Percentiles rank a stretch among this genome's conserved stretches.
phyloP scores from a whole-genome alignment of 805 yeast genomes.

The Ogataea sp. region DNA sequence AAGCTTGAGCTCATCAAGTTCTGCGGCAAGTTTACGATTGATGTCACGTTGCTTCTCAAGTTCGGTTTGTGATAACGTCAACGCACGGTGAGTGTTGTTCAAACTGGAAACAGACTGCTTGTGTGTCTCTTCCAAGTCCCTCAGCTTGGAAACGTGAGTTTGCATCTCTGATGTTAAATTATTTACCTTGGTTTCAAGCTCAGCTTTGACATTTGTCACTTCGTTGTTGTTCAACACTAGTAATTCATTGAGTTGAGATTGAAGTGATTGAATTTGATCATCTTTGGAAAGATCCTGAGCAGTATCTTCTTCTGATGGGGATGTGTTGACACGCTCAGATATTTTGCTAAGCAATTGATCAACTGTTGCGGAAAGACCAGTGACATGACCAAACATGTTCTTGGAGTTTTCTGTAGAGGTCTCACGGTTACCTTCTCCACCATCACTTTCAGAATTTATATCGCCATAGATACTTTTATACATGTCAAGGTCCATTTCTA shows the following conservation, averaged over 20 bases:
- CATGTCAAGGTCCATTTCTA: constrained; percentile 36
- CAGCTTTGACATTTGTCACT: constrained; percentile 13
- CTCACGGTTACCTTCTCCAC: constrained; percentile 22
- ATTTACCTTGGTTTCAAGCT: constrained; percentile 21
- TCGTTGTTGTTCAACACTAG: constrained; percentile 35
- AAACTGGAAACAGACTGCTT: constrained; percentile 65
- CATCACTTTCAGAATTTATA: too few relatives aligned
- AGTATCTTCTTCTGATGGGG: too few relatives aligned
- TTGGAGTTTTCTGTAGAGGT: background rate
- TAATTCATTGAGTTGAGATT: constrained; percentile 49
- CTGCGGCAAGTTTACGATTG: constrained; percentile 48
- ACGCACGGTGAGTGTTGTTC: constrained; percentile 66
- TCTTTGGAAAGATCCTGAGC: too few relatives aligned
- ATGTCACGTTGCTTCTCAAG: constrained; percentile 48
- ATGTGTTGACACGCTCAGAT: too few relatives aligned
- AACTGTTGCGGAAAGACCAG: constrained; percentile 8
- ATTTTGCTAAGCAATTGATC: constrained; percentile 11
- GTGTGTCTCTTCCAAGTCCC: constrained; percentile 54
- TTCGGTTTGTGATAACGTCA: constrained; percentile 68
- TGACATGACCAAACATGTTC: background rate
- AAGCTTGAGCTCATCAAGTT: constrained; percentile 61
- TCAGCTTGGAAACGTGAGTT: constrained; percentile 4
- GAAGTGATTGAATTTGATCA: constrained; percentile 23
- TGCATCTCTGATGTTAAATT: constrained; percentile 23
- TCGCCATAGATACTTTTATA: constrained; percentile 21